Evolutionary conservation across 1,284 basidiomycete species (phyloP), one percentile per base, ranked within the genome.

Genomic region (Puccinia hordei): DNA sequence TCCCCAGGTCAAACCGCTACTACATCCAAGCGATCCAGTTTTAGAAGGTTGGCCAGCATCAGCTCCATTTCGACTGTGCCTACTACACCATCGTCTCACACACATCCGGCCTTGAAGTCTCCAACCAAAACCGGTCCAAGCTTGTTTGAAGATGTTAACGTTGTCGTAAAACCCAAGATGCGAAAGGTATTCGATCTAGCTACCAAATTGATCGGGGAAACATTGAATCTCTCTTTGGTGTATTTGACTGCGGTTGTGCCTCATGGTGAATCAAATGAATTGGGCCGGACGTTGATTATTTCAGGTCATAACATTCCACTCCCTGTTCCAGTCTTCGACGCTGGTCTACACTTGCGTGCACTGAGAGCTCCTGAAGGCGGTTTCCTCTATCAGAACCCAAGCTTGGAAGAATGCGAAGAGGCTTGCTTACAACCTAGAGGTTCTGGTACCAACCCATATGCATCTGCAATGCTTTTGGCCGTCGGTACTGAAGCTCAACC

Each of bases 311-410:
- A 83, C 35, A 55, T 84, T 10, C 83, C 84, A 0, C 19, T 49
- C 2, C 83, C 82, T 10, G 69, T 81, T 10, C 84, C 83, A 13
- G 76, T 82, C 5, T 84, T 84, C 78, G 84, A 84, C 73, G 82
- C 83, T 13, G 81, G 81, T 2, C 79, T 85, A 38, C 84, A 85
- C 53, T 75, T 84, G 41, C 82, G 83, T 51, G 83, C 83, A 0
- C 79, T 85, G 4, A 80, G 82, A 38, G 79, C 83, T 13, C 82
- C 83, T 9, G 84, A 84, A 65, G 84, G 84, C 30, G 84, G 84
- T 0, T 74, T 84, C 27, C 76, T 84, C 24, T 85, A 84, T 81
- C 81, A 82, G 79, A 83, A 83, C 44, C 82, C 84, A 38, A 72
- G 46, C 44, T 6, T 35, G 46, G n/a, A 65, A 66, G 69, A 73